Conservation (phyloP, 2,329 filamentous ascomycete genomes). For the Aureobasidium sp. region DNA sequence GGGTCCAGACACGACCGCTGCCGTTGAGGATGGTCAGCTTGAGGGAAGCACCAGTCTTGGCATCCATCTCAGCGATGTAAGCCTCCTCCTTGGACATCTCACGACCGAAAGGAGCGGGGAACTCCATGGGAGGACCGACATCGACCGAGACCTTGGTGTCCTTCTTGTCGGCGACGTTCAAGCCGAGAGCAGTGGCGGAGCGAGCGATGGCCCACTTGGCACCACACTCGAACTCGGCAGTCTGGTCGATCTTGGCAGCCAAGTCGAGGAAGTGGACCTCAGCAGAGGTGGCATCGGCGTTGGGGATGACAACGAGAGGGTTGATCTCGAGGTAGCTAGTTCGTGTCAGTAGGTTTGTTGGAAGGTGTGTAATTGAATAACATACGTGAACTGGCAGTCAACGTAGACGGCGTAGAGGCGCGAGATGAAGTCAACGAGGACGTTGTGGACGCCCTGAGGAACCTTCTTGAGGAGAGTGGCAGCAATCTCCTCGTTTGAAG, state of each 20-base stretch:
- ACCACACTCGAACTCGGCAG: slow-evolving; percentile 97
- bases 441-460: slow-evolving; percentile 90
- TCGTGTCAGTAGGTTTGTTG: background rate
- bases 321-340: slow-evolving; percentile 91
- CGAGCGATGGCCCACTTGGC: slow-evolving; percentile 98
- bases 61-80: slow-evolving; percentile 97
- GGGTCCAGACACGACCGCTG: slow-evolving; percentile 89
- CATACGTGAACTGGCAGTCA: slow-evolving; percentile 91
- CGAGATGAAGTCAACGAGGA: slow-evolving; percentile 98
- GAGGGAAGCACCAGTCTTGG: slow-evolving; percentile 97
- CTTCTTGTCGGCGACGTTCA: slow-evolving; percentile 52
- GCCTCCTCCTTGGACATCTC: slow-evolving; percentile 98
- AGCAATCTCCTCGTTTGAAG: slow-evolving; percentile 92
- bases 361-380: background rate
- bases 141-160: slow-evolving; percentile 82
- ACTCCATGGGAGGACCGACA: slow-evolving; percentile 95
- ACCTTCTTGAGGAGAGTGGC: slow-evolving; percentile 80
- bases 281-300: slow-evolving; percentile 81
- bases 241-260: slow-evolving; percentile 97
- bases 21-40: slow-evolving; percentile 96
- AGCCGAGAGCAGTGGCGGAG: slow-evolving; percentile 77
- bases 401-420: slow-evolving; percentile 98
- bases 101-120: slow-evolving; percentile 97
- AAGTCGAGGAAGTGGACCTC: slow-evolving; percentile 97
- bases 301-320: slow-evolving; percentile 95